Evolutionary conservation across 2,329 filamentous ascomycete species (phyloP).

Genomic region (Paecilomyces sp.): DNA sequence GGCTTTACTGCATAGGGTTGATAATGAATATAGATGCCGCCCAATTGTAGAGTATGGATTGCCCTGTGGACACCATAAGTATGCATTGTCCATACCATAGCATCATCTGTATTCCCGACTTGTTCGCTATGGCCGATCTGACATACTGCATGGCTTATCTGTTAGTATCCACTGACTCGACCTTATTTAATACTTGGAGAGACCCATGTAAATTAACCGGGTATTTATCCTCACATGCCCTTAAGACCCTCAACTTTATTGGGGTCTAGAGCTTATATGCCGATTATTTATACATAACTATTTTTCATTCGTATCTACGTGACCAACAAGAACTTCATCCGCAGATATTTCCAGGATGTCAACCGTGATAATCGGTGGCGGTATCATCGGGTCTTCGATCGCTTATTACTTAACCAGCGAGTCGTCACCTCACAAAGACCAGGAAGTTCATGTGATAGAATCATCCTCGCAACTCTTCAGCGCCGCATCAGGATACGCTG

Average conservation of each 20-base stretch:
- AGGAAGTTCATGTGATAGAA: conserved; percentile 52
- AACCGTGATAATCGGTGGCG: conserved; percentile 61
- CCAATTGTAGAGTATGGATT: no score
- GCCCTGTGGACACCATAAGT: no score
- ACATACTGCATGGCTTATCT: not conserved
- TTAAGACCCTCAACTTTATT: not conserved
- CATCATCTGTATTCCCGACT: not conserved
- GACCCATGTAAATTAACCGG: no score
- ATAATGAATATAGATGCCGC: no score
- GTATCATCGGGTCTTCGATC: conserved; percentile 63
- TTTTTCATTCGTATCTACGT: no score
- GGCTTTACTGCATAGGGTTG: no score
- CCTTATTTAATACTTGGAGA: no score
- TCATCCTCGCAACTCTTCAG: conserved; percentile 56
- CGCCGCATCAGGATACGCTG: conserved; percentile 67
- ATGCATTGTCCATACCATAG: not conserved
- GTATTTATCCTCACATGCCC: not conserved
- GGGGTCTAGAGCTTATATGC: not conserved
- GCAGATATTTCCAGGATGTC: conserved; percentile 32
- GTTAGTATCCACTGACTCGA: not conserved
- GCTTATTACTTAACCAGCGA: conserved; percentile 62
- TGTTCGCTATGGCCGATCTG: not conserved
- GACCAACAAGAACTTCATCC: no score
- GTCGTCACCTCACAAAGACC: conserved; percentile 12
- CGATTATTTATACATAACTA: not conserved